Base-by-base conservation (phyloP, 495 filamentous ascomycete genomes). In the Podospora pseudopauciseta region DNA sequence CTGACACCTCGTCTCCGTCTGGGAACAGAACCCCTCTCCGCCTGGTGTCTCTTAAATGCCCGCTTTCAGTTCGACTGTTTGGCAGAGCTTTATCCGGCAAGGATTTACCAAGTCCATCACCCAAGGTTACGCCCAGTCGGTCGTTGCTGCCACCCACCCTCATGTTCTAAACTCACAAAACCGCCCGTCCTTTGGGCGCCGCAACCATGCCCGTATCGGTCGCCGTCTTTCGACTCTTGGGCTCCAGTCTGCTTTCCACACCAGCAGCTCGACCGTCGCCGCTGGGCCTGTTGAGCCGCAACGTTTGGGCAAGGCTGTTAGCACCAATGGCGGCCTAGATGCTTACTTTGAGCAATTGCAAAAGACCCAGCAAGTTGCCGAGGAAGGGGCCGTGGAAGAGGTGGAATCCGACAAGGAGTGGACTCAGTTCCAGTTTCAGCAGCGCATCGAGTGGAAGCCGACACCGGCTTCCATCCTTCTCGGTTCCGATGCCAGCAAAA, bases 51-150 rank as follows among this genome's bases (percentile, higher is more conserved):
- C 79, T 83, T 87, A 86, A 87, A 87, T 87, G 85, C 85, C 85
- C 77, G 79, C 82, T 71, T 84, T 86, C 72, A 86, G 84, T 76
- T 84, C 83, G 67, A 82, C 81, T 71, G 76, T 87, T 67, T 86
- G 84, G 77, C 83, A 93, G 83, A 91, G 93, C 81, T 89, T 98
- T 86, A 92, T 96, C 87, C 95, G 96, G 81, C 92, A 94, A 83
- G 94, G 91, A 88, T 90, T 97, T 77, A 87, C 91, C 72, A 98
- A 98, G 86, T 91, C 92, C 79, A 90, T 98, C 79, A 94, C 92
- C 77, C 92, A 97, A 86, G 94, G 94, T 81, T 97, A 96, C 85
- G 92, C 93, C 78, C 94, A 97, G 78, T 96, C 94, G 71, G 89
- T 99, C 81, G 94, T 98, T 79, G 95, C 95, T 70, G 94, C 92